Evolutionary conservation across 495 filamentous ascomycete genomes (phyloP), one percentile per base, ranked within the genome.

Genomic region (Hypoxylon lenormandii): DNA sequence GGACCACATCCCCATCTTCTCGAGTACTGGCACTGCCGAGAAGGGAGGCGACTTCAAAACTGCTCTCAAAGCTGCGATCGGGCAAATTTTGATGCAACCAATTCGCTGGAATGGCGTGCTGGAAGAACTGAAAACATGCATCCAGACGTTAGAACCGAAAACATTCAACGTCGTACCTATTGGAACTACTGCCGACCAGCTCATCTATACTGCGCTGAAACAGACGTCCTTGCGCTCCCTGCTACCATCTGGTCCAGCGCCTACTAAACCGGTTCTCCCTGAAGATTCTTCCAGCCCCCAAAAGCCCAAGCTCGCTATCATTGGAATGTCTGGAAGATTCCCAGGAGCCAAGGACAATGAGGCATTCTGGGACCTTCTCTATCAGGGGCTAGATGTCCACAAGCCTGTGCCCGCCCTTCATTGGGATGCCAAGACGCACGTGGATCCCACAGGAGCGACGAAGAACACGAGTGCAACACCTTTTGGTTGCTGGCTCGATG

Each of bases 381-480:
- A 88, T 47, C 80, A 87, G 43, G 87, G 88, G 3, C 81, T 86
- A 12, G 76, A 76, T 75, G 78, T 85, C 21, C 74, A 80, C 66
- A 67, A 77, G 12, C 71, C 82, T 74, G 77, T 90, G 28, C 91
- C 90, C 0, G 64, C 81, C 4, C 87, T 91, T 55, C 85, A 90
- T 18, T 94, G 89, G 78, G 84, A 92, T 74, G 83, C 88, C 13
- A 83, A 92, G 26, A 85, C 83, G 7, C 90, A 93, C 61, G 86
- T 85, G 59, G 89, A 93, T 66, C 82, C 87, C 19, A 85, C 87
- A 13, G 89, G 89, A 30, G 88, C 8, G 1, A 3, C 47, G 11
- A 64, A 92, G 73, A 89, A 88, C 82, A 87, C 88, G 33, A 89
- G 90, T 0, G 88, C 89, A 57, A 87, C 91, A 18, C 87, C 89